A percentile compares a stretch with the other conserved stretches of the same genome.
phyloP scores from a whole-genome alignment of 2,329 filamentous ascomycete species.

The Parafenestella ontariensis region DNA sequence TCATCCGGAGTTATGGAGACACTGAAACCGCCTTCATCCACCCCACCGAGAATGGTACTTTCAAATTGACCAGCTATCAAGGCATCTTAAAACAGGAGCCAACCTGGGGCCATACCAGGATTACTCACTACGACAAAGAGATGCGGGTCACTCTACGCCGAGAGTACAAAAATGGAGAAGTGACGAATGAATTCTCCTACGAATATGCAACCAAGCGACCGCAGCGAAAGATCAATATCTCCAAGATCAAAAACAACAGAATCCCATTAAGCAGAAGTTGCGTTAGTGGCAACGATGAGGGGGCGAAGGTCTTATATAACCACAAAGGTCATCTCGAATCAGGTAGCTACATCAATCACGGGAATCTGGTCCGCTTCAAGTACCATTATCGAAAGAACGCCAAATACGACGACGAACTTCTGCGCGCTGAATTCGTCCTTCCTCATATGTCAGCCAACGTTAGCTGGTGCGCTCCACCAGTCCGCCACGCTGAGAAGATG shows the following conservation, averaged over 20 bases:
- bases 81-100: constrained; percentile 55
- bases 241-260: constrained; percentile 45
- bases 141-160: constrained; percentile 55
- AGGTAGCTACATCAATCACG: constrained; percentile 62
- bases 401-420: constrained; percentile 62
- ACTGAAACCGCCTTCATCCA: constrained; percentile 60
- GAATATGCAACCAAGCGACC: constrained; percentile 50
- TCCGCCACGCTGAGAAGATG: constrained; percentile 58
- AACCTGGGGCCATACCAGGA: constrained; percentile 50
- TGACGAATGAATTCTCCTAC: constrained; percentile 59
- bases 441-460: constrained; percentile 62
- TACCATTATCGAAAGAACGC: constrained; percentile 63
- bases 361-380: constrained; percentile 61
- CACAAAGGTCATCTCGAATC: constrained; percentile 60
- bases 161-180: constrained; percentile 54
- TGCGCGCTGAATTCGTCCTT: constrained; percentile 62
- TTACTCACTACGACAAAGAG: constrained; percentile 58
- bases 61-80: constrained; percentile 47
- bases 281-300: constrained; percentile 53
- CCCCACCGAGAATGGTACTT: constrained; percentile 42
- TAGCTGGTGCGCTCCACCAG: constrained; percentile 62
- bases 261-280: constrained; percentile 53
- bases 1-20: constrained; percentile 58
- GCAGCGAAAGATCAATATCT: constrained; percentile 47
- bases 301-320: constrained; percentile 61